A percentile compares a stretch with the other conserved stretches of the same genome.
These are phyloP conservation scores for Mycena rosella DNA, from an alignment of 768 basidiomycete genomes.

Conservation along the genomic window DNA sequence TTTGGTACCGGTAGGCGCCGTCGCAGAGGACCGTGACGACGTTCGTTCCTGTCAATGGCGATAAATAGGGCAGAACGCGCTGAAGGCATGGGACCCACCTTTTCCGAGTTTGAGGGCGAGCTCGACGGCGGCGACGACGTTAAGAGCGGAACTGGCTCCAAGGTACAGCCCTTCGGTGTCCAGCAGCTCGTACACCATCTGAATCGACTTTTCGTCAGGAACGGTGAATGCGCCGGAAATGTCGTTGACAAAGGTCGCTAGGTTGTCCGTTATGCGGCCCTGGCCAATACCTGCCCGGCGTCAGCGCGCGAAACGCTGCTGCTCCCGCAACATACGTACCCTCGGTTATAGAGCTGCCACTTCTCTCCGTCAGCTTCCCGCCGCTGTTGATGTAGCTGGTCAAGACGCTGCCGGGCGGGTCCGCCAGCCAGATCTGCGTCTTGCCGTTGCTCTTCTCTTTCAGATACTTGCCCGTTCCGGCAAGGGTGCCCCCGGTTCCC, in stretches of 20 bases:
- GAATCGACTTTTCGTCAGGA: conserved; percentile 89
- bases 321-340: conserved; percentile 57
- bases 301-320: conserved; percentile 6
- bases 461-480: conserved; percentile 87
- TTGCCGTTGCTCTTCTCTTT: conserved; percentile 85
- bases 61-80: background rate
- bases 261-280: conserved; percentile 93
- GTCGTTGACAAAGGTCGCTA: conserved; percentile 83
- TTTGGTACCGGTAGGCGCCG: conserved; percentile 98
- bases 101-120: conserved; percentile 87
- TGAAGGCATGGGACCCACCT: conserved; percentile 58
- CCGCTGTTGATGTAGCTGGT: conserved; percentile 87
- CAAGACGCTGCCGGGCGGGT: conserved; percentile 96
- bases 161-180: conserved; percentile 95
- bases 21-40: conserved; percentile 94
- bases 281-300: conserved; percentile 87
- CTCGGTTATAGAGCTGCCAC: conserved; percentile 93
- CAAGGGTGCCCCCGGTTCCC: conserved; percentile 96
- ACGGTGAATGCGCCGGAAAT: conserved; percentile 89
- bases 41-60: conserved; percentile 70
- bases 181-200: conserved; percentile 93
- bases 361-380: conserved; percentile 79
- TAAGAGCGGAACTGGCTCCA: conserved; percentile 93
- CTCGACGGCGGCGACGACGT: conserved; percentile 94
- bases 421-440: conserved; percentile 93